A percentile compares a stretch with the other conserved stretches of the same genome.
phyloP scores from a whole-genome alignment of 148 eudicot genomes.

The Camellia japonica region DNA sequence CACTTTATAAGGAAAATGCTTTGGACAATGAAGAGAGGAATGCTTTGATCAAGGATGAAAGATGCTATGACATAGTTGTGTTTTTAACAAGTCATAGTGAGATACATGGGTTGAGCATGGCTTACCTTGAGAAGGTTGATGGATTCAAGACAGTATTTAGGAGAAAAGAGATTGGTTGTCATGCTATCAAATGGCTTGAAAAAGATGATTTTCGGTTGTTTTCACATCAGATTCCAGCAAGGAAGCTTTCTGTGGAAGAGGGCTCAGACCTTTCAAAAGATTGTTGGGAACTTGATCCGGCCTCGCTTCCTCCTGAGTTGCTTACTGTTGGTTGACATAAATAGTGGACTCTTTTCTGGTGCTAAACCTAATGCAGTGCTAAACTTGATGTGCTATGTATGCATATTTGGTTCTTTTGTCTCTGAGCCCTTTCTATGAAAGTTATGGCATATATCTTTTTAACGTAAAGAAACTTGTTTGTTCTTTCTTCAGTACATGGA shows the following conservation, averaged over 20 bases:
- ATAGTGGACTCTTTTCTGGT: constrained; percentile 7
- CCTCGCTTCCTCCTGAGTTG: constrained; percentile 66
- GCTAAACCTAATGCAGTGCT: background rate
- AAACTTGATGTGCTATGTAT: background rate
- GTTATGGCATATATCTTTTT: background rate
- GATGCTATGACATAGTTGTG: constrained; percentile 61
- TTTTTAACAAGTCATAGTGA: constrained; percentile 69
- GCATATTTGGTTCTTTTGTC: background rate
- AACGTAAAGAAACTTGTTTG: too few species aligned
- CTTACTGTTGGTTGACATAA: constrained; percentile 28
- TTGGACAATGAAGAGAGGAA: constrained; percentile 30
- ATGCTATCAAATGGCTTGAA: constrained; percentile 61
- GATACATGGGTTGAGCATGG: constrained; percentile 69
- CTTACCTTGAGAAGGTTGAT: constrained; percentile 72
- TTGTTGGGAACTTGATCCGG: constrained; percentile 97
- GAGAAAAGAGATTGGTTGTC: constrained; percentile 65
- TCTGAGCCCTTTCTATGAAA: background rate
- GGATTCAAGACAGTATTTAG: constrained; percentile 73
- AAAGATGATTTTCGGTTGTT: constrained; percentile 54
- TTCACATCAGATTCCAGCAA: constrained; percentile 92
- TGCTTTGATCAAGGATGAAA: constrained; percentile 18
- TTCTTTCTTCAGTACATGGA: too few species aligned
- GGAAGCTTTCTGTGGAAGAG: constrained; percentile 69
- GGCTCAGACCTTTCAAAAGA: constrained; percentile 42
- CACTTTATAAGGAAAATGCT: constrained; percentile 47